Evolutionary conservation across 306 rosid genomes (phyloP), one percentile per base, ranked within the genome.

Genomic region (Lathyrus sativus): DNA sequence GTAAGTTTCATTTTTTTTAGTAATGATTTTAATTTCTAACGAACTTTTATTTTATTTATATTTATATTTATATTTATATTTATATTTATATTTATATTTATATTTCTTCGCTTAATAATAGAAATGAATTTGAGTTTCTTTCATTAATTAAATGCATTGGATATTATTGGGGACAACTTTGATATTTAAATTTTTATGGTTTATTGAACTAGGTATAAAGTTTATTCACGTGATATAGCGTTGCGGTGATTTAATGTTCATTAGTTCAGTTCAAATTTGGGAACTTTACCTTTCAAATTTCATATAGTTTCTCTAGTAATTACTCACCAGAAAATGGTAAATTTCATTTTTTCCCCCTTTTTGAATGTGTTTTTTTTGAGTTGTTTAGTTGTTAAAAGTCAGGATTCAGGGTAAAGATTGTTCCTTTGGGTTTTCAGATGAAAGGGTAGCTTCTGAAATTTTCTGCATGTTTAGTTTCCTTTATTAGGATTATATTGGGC

Each of bases 191-290:
- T 57, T 69, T 46, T 26, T 22, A 0, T 18, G 9, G 38, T 64
- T 71, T 57, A 26, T 64, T 77, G 49, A 55, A 56, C 42, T 53
- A 10, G 22, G 49, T 46, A 26, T 26, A 55, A 38, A 24, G 24
- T 60, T 61, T 37, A 56, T 24, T 75, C 45, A 49, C 64, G 62
- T 38, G 43, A 55, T 70, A 22, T 41, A 12, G 19, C 18, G 46
- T 35, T 65, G 18, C 4, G 50, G 59, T 31, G 71, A 24, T 76
- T 76, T 76, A 62, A 69, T 43, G 80, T 71, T 38, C 5, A 38
- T 46, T 73, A 45, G 15, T 66, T 29, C 11, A 49, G 29, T 68
- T 29, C 11, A 45, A 10, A 35, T 62, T 54, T 57, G 35, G 60
- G 60, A 39, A 46, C 68, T 71, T 61, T 61, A 29, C 45, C 22